phyloP scores from a whole-genome alignment of 305 asterid species.

The Petunia hybrid region DNA sequence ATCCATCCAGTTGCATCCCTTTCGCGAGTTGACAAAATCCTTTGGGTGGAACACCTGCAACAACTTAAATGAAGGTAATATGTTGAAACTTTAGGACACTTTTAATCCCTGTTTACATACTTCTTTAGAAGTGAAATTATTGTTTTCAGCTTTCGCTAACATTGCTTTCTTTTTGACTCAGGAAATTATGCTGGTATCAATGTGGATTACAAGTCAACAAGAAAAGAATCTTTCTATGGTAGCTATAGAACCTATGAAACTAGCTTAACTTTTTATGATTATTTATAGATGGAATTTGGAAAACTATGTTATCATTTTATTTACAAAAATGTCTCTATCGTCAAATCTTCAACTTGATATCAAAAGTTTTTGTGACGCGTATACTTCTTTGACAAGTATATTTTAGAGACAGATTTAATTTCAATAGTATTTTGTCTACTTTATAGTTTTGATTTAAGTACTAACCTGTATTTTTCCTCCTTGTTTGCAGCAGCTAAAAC shows the following conservation, averaged over 20 bases:
- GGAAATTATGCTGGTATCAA: constrained; percentile 92
- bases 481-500: too few relatives aligned
- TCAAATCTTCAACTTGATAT: constrained; percentile 98
- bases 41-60: constrained; percentile 99
- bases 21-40: constrained; percentile 94
- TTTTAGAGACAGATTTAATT: constrained; percentile 17
- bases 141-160: background rate
- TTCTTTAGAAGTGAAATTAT: background rate
- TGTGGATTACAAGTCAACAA: constrained; percentile 89
- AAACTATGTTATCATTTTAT: constrained; percentile 32
- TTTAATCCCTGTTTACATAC: background rate
- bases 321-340: constrained; percentile 27
- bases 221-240: constrained; percentile 98
- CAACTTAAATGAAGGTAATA: constrained; percentile 95
- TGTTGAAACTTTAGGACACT: constrained; percentile 15
- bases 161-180: constrained; percentile 46
- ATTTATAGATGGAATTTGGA: constrained; percentile 10
- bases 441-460: too few relatives aligned
- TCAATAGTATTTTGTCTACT: too few relatives aligned
- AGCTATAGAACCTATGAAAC: constrained; percentile 31
- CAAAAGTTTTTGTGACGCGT: constrained; percentile 88
- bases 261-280: background rate
- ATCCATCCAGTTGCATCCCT: constrained; percentile 92
- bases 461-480: too few relatives aligned
- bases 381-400: constrained; percentile 96